Percentiles rank a stretch among this genome's conserved stretches.
These are phyloP conservation scores for Aureobasidium sp. DNA, from an alignment of 2,329 filamentous ascomycete species.

Conservation along the genomic window DNA sequence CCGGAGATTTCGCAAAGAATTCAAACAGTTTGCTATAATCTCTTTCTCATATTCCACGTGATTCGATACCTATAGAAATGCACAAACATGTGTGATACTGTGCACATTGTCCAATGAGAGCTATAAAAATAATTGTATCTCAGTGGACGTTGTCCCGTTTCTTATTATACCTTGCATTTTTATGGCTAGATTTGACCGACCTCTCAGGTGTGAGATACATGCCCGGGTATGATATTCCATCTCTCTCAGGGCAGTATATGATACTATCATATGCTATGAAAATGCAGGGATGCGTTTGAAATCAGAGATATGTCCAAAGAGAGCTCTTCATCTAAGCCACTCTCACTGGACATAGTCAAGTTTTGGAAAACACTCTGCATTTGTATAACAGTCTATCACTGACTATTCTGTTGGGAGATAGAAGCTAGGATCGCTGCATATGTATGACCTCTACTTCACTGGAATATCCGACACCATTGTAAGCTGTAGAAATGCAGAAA, in stretches of 20 bases:
- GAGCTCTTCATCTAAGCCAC: not conserved
- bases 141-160: not conserved
- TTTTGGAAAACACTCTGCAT: not conserved
- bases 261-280: not conserved
- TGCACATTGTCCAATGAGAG: not conserved
- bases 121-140: not conserved
- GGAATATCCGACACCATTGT: not conserved
- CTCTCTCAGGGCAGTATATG: not conserved
- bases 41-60: not conserved
- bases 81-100: not conserved
- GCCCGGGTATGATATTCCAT: not conserved
- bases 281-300: not conserved
- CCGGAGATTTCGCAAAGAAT: not conserved
- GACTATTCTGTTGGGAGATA: not conserved
- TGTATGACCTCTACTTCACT: not conserved
- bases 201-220: not conserved
- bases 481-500: not conserved
- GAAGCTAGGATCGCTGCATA: not conserved
- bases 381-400: not conserved
- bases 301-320: not conserved
- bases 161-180: not conserved
- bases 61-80: not conserved
- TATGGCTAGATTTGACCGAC: not conserved
- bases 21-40: not conserved
- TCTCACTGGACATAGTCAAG: not conserved